Evolutionary conservation across 2,329 filamentous ascomycete species (phyloP), one percentile per base, ranked within the genome.

Genomic region (Beauveria varroae): DNA sequence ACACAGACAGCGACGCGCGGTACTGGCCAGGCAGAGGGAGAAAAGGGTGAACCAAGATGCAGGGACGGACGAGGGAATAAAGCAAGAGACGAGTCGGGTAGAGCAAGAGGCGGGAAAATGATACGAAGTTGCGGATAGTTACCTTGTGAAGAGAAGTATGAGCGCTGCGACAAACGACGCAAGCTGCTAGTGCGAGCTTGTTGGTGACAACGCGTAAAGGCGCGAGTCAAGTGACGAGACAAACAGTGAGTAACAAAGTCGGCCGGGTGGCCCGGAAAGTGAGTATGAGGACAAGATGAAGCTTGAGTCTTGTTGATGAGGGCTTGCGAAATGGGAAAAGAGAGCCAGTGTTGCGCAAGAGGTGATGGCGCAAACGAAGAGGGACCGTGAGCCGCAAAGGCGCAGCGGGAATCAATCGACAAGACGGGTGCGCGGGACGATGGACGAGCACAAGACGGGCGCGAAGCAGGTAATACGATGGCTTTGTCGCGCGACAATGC

Each of bases 141-240:
- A 60, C 57, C 57, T 60, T 40, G 26, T n/a, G 37, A 43, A 20
- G 24, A 44, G 12, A 8, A 37, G 10, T 50, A 49, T 40, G 49
- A 40, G 22, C 24, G 37, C 22, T 26, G 47, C 40, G 40, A 46
- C 57, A 60, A 26, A 60, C 47, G 57, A 49, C 57, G 57, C 57
- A 60, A 41, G 49, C 24, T 60, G 56, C n/a, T 53, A 46, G 47
- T 41, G n/a, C 46, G 40, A 50, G 56, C 56, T 14, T 41, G 37
- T 46, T 52, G 47, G 57, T 51, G 57, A 28, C 47, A 53, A 59
- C 57, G 57, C 57, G 57, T 60, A 52, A 34, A 52, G 50, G 49
- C 57, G 37, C 57, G 49, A 52, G 40, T 46, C 28, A 37, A 60
- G 46, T 20, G 34, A 46, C 34, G 49, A 53, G 22, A 60, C 12